phyloP scores from a whole-genome alignment of 768 basidiomycete species.

The Tylopilus rubrobrunneus region DNA sequence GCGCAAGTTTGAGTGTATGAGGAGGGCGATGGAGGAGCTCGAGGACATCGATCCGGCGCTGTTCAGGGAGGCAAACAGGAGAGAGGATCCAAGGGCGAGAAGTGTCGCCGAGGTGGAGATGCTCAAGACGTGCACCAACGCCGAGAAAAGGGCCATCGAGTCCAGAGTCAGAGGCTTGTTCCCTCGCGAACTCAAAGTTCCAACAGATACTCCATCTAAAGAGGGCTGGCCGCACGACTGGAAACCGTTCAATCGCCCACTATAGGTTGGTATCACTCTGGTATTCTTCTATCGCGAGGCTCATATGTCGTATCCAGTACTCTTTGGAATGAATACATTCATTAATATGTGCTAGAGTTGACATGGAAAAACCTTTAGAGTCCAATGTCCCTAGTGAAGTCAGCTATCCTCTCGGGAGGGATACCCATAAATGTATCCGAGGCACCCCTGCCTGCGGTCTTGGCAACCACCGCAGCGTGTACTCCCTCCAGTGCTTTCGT shows the following conservation, averaged over 20 bases:
- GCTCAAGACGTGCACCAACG: conserved; percentile 56
- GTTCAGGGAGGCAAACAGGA: conserved; percentile 68
- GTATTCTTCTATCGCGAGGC: not conserved
- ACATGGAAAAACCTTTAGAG: conserved; percentile 14
- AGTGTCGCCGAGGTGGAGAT: conserved; percentile 53
- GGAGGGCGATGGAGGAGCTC: conserved; percentile 80
- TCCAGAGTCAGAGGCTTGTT: conserved; percentile 77
- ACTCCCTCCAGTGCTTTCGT: conserved; percentile 74
- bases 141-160: conserved; percentile 70
- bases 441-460: conserved; percentile 46
- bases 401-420: conserved; percentile 30
- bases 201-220: conserved; percentile 79
- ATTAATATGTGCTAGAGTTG: not conserved
- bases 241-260: conserved; percentile 58
- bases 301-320: conserved; percentile 5
- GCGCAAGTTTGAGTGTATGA: conserved; percentile 81
- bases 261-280: conserved; percentile 24
- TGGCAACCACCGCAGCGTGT: conserved; percentile 71
- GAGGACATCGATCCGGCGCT: conserved; percentile 45
- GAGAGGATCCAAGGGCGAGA: conserved; percentile 69
- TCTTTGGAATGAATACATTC: not conserved
- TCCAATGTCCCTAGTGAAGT: conserved; percentile 29
- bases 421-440: conserved; percentile 33
- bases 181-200: conserved; percentile 82
- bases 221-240: conserved; percentile 88